These are phyloP conservation scores for Kuraishia hungarica DNA, from an alignment of 805 yeast genomes.

Conservation along the genomic window DNA sequence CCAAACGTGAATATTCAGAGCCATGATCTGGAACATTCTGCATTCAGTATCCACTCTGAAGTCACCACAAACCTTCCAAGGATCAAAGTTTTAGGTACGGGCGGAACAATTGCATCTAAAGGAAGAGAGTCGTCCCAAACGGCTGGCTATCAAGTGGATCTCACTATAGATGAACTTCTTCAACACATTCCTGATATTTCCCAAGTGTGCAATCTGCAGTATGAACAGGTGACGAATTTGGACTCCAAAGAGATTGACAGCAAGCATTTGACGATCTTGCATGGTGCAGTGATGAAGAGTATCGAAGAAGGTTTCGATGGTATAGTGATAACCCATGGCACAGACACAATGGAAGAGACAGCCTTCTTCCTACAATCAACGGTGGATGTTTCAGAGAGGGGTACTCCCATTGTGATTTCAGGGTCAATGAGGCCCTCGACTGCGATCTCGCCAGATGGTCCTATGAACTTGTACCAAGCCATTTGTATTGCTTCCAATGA, in stretches of 20 bases:
- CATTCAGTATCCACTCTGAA: constrained; percentile 2
- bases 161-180: constrained; percentile 42
- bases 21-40: not conserved
- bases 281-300: constrained; percentile 35
- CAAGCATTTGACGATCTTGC: constrained; percentile 33
- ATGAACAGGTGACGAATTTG: constrained; percentile 54
- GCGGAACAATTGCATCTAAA: constrained; percentile 53
- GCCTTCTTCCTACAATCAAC: constrained; percentile 53
- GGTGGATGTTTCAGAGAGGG: constrained; percentile 28
- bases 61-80: constrained; percentile 12
- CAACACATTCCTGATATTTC: constrained; percentile 49
- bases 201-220: constrained; percentile 44
- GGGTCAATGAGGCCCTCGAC: constrained; percentile 75
- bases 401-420: constrained; percentile 53
- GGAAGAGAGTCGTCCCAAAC: constrained; percentile 38
- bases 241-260: constrained; percentile 53
- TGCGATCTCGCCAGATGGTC: constrained; percentile 63
- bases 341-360: constrained; percentile 62
- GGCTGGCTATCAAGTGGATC: constrained; percentile 45
- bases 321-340: constrained; percentile 63
- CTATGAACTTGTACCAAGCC: constrained; percentile 66
- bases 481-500: constrained; percentile 50
- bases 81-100: constrained; percentile 46
- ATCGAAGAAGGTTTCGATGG: constrained; percentile 39
- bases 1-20: not conserved